phyloP scores from a whole-genome alignment of 352 stramenopile species.

The Pythium scleroteichum region DNA sequence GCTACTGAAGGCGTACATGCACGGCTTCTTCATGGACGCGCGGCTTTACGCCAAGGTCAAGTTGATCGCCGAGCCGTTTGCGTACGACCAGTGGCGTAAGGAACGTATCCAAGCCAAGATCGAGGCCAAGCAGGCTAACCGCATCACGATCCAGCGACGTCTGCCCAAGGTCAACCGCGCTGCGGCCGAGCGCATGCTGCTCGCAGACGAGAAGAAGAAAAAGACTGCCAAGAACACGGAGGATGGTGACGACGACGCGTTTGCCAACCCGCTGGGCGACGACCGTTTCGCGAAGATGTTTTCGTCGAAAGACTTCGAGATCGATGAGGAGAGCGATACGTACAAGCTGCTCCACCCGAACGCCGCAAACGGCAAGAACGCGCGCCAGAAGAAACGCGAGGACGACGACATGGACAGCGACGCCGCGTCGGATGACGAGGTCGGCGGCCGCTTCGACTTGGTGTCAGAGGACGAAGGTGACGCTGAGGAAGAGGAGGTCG shows the following conservation, averaged over 20 bases:
- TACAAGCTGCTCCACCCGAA: constrained; percentile 96
- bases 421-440: constrained; percentile 59
- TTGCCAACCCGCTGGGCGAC: constrained; percentile 90
- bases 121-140: constrained; percentile 86
- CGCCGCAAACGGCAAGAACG: constrained; percentile 62
- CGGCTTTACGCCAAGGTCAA: constrained; percentile 97
- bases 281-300: constrained; percentile 98
- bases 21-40: constrained; percentile 99
- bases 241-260: constrained; percentile 31
- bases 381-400: constrained; percentile 55
- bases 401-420: constrained; percentile 94
- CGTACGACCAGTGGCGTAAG: constrained; percentile 98
- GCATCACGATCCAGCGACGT: constrained; percentile 88
- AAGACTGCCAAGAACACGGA: constrained; percentile 34
- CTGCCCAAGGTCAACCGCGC: constrained; percentile 91
- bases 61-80: constrained; percentile 96
- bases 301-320: constrained; percentile 96
- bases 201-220: constrained; percentile 72
- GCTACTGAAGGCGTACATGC: constrained; percentile 98
- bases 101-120: constrained; percentile 95
- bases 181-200: constrained; percentile 84
- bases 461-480: constrained; percentile 68
- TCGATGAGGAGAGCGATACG: constrained; percentile 96
- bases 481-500: constrained; percentile 23
- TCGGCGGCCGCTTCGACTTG: constrained; percentile 66